phyloP scores from a whole-genome alignment of 164 flowering plant genomes.

The Chloranthus sessilifolius region DNA sequence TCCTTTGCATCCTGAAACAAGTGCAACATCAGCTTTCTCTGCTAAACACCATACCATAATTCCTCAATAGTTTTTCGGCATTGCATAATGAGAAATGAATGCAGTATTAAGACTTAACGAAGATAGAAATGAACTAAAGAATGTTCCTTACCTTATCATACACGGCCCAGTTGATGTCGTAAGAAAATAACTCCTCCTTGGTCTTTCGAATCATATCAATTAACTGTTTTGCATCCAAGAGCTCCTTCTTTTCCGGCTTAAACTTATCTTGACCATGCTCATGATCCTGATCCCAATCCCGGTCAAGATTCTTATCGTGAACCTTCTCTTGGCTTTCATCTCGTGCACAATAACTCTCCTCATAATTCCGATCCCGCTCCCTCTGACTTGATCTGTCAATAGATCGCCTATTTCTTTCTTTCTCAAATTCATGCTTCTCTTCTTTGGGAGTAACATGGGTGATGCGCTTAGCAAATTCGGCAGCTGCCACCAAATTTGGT shows the following conservation, averaged over 20 bases:
- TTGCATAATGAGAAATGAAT: too few relatives aligned
- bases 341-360: too few relatives aligned
- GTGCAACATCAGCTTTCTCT: too few relatives aligned
- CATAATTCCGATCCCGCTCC: conserved; percentile 50
- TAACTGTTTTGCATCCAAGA: conserved; percentile 88
- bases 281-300: too few relatives aligned
- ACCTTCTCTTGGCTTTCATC: conserved; percentile 38
- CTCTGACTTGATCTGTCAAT: conserved; percentile 62
- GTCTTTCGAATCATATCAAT: conserved; percentile 96
- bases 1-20: too few relatives aligned
- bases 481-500: conserved; percentile 66
- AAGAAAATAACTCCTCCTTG: conserved; percentile 86
- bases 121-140: too few relatives aligned
- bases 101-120: too few relatives aligned
- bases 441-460: conserved; percentile 51
- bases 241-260: conserved; percentile 67
- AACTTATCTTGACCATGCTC: conserved; percentile 43
- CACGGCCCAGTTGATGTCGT: conserved; percentile 74
- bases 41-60: too few relatives aligned
- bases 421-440: conserved; percentile 56
- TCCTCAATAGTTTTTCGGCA: too few relatives aligned
- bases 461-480: conserved; percentile 70
- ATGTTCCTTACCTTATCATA: conserved; percentile 89
- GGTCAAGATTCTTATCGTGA: conserved; percentile 19
- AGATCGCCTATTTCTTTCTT: conserved; percentile 59